Conservation (phyloP, 257 asterid species). For the Mentha longifolia region DNA sequence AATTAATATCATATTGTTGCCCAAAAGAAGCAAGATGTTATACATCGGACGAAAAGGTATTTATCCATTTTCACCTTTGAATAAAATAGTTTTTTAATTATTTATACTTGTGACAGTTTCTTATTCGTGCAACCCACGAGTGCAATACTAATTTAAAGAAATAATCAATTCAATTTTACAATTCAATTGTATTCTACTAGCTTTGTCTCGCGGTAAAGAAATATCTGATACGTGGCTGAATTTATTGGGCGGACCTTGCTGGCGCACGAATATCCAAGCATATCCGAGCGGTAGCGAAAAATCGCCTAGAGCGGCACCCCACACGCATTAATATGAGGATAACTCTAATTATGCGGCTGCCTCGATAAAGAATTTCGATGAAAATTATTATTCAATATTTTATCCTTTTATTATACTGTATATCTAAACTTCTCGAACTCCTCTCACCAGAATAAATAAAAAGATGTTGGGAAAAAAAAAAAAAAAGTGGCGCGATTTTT, state of each 20-base stretch:
- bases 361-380: not conserved
- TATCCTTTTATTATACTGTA: not conserved
- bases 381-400: not conserved
- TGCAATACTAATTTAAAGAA: too few relatives aligned
- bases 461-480: too few relatives aligned
- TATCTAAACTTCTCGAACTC: not conserved
- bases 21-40: too few relatives aligned
- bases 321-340: not conserved
- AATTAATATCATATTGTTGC: too few relatives aligned
- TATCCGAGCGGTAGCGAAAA: not conserved
- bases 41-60: too few relatives aligned
- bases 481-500: not conserved
- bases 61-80: too few relatives aligned
- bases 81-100: too few relatives aligned
- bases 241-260: not conserved
- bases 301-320: constrained; percentile 21
- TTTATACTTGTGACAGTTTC: too few relatives aligned
- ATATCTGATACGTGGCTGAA: not conserved
- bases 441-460: not conserved
- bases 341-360: not conserved
- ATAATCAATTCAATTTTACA: too few relatives aligned
- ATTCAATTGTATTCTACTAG: too few relatives aligned
- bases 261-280: not conserved
- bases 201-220: too few relatives aligned
- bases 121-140: too few relatives aligned